Evolutionary conservation across 2,329 filamentous ascomycete species (phyloP).

Genomic region (Cytospora piceae): DNA sequence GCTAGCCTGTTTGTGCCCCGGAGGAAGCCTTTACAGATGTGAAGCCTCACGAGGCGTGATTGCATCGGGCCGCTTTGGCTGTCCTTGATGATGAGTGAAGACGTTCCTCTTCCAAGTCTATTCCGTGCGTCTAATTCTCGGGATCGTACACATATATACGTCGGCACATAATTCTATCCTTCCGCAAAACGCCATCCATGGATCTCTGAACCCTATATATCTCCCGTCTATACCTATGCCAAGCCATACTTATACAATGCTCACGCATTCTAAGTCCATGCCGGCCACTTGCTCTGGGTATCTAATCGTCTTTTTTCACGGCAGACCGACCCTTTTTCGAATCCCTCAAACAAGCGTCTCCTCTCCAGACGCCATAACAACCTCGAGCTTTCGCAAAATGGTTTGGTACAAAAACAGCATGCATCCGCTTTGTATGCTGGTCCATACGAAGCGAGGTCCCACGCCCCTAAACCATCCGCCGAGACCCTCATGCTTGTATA

Average conservation of each 20-base stretch:
- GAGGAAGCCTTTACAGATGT: not conserved
- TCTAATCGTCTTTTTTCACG: constrained; percentile 21
- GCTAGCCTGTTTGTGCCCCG: not conserved
- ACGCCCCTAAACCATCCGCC: constrained; percentile 94
- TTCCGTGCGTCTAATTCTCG: not conserved
- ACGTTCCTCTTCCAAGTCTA: constrained; percentile 7
- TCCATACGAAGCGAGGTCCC: constrained; percentile 92
- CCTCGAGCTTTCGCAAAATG: constrained; percentile 76
- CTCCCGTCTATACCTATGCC: constrained; percentile 27
- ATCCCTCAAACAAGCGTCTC: constrained; percentile 19
- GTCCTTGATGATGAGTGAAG: constrained; percentile 12
- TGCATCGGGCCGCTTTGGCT: not conserved
- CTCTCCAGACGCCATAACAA: constrained; percentile 42
- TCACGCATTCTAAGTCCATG: not conserved
- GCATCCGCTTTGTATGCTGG: constrained; percentile 92
- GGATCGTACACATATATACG: constrained; percentile 15
- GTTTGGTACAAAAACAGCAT: constrained; percentile 97
- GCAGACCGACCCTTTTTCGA: constrained; percentile 4
- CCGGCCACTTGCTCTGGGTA: constrained; percentile 26
- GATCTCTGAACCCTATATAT: constrained; percentile 8
- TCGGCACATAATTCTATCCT: constrained; percentile 20
- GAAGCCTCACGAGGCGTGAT: not conserved
- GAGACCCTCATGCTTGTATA: constrained; percentile 88
- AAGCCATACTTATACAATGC: constrained; percentile 28
- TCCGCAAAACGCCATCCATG: constrained; percentile 26